Base-by-base conservation (phyloP, 345 rosid species). In the Schrenkiella parvula region DNA sequence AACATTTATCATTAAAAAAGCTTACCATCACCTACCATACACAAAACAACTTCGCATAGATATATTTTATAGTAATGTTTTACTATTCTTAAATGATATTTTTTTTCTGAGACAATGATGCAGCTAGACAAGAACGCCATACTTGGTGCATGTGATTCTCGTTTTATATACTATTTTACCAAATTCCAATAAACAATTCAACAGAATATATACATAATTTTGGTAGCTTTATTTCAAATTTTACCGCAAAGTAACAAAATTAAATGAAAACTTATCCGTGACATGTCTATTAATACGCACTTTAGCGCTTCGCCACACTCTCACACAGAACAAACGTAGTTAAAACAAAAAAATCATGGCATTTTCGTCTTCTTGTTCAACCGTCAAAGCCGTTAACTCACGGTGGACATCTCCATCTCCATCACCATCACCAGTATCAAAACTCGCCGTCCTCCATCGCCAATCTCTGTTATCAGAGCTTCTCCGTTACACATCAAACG, bases 341-440 rank as follows among this genome's bases (percentile, higher is more conserved):
- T 1, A 15, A 5, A 19, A 21, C 22, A 4, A 13, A 32, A 32
- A 34, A 43, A 37, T 19, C n/a, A 77, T 77, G 80, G 80, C 80
- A 37, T 19, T 72, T 71, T 58, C 68, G 44, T 71, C 77, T 50
- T 77, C 77, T 10, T 72, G 79, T 54, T 63, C 85, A 18, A 68
- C 84, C 19, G 38, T 74, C 79, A 76, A 80, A 69, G 34, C 81
- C 32, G 42, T 56, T 19, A 31, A 59, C 64, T 52, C 74, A 68
- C 74, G 64, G 79, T 61, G 74, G 67, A 22, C 64, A 31, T 47
- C 66, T 34, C 71, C 71, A 12, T 6, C 55, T 50, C 68, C 69
- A 9, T 8, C 76, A 23, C 68, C 69, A 9, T 8, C 76, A 23
- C 68, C 35, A 9, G 22, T 39, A 35, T 70, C 41, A 65, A 63